Conservation (phyloP, 2,329 filamentous ascomycete species). For the Scorias spongiosa region DNA sequence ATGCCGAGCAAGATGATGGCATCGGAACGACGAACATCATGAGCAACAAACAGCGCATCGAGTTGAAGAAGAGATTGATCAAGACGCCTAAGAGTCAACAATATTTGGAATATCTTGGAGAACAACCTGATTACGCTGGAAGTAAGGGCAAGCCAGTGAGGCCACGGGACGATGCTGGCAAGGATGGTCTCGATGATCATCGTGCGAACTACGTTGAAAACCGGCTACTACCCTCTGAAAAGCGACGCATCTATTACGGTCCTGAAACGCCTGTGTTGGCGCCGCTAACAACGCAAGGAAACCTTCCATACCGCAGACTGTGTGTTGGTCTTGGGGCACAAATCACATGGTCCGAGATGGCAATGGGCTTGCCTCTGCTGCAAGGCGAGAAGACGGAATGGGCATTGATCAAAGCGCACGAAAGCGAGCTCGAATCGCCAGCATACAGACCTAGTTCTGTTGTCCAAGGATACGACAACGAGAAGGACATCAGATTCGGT, state of each 20-base stretch:
- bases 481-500: conserved; percentile 73
- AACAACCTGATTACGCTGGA: conserved; percentile 31
- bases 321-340: conserved; percentile 82
- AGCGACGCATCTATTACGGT: conserved; percentile 84
- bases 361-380: conserved; percentile 74
- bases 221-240: conserved; percentile 81
- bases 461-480: conserved; percentile 65
- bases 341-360: conserved; percentile 97
- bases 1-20: conserved; percentile 26
- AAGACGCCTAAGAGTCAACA: conserved; percentile 58
- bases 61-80: conserved; percentile 57
- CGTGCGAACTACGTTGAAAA: conserved; percentile 72
- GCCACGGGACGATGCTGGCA: conserved; percentile 2
- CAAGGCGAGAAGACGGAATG: conserved; percentile 87
- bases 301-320: conserved; percentile 81
- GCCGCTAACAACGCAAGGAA: conserved; percentile 90
- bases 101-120: conserved; percentile 64
- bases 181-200: conserved; percentile 40
- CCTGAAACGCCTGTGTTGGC: conserved; percentile 87
- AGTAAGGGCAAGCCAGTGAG: conserved; percentile 5
- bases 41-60: conserved; percentile 52
- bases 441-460: conserved; percentile 45
- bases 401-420: conserved; percentile 86
- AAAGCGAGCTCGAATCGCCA: conserved; percentile 63
- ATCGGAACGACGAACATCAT: conserved; percentile 64